Base-by-base conservation (phyloP, 179 eudicot species). In the Spergularia azorica region DNA sequence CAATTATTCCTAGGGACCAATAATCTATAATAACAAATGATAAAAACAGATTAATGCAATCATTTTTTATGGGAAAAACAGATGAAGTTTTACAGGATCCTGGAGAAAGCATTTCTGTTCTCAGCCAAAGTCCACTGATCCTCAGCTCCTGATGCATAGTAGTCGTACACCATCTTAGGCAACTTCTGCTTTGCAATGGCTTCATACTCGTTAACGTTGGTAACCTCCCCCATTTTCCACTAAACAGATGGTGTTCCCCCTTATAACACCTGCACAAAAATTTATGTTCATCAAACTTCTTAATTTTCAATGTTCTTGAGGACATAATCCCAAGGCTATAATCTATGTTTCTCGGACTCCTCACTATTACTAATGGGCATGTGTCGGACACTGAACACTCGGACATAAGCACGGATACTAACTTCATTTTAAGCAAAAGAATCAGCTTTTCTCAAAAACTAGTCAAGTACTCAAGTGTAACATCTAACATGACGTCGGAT, bases 81-180 rank as follows among this genome's bases (percentile, higher is more conserved):
- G 20, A 17, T 6, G 54, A 62, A 66, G 66, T 83, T 82, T 26
- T 85, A 95, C 99, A 91, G 80, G 78, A 95, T 95, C 86, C 97
- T 95, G 61, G 99, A 83, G 87, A 95, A 95, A 74, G 99, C 99
- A 76, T 93, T 86, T 87, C 96, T 81, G 86, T 95, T 95, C 86
- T 95, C 99, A 9, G 88, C 84, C 76, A 95, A 79, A 85, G 99
- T 95, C 99, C 99, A 95, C 79, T 95, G 94, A 77, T 95, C 99
- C 86, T 95, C 99, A 39, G 99, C 97, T 73, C 98, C 98, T 10
- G 98, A 95, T 76, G 98, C 98, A 84, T 95, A 95, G 89, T 95
- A 95, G 82, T 95, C 99, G 60, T 80, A 95, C 55, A 61, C 95
- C 97, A 91, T 95, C 91, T 95, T 95, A 5, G 99, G 99, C 82